Percentiles rank a stretch among this genome's conserved stretches.
phyloP scores from a whole-genome alignment of 805 yeast genomes.

The Metschnikowia baotianmanensis region DNA sequence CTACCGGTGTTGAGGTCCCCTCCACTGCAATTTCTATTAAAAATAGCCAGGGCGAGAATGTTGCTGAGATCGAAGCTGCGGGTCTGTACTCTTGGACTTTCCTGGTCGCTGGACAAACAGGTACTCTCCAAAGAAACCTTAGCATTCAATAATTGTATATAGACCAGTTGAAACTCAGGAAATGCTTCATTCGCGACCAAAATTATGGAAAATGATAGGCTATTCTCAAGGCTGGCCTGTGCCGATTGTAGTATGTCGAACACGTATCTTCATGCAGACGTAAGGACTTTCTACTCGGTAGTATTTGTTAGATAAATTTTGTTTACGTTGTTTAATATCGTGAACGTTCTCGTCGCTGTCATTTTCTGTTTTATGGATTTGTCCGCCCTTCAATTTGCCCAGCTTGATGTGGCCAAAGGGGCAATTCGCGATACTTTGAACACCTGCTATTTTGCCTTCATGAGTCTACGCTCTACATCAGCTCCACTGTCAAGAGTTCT shows the following conservation, averaged over 20 bases:
- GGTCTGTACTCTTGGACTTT: conserved; percentile 32
- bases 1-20: conserved; percentile 36
- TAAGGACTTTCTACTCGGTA: too few relatives aligned
- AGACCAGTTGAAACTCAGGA: conserved; percentile 5
- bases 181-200: conserved; percentile 2
- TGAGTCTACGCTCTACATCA: conserved; percentile 34
- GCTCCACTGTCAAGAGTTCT: conserved; percentile 37
- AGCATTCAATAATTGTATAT: conserved; percentile 18
- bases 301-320: too few relatives aligned
- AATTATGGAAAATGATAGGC: neutral
- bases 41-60: conserved; percentile 9
- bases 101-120: conserved; percentile 27
- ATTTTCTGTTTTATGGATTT: too few relatives aligned
- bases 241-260: too few relatives aligned
- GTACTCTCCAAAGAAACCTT: conserved; percentile 18
- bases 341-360: too few relatives aligned
- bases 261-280: too few relatives aligned
- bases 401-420: too few relatives aligned
- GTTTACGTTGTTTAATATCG: too few relatives aligned
- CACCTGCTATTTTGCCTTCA: conserved; percentile 5
- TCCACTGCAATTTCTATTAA: conserved; percentile 22
- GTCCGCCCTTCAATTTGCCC: too few relatives aligned
- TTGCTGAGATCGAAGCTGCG: conserved; percentile 21
- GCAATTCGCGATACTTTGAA: too few relatives aligned
- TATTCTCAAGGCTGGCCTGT: too few relatives aligned